A percentile compares a stretch with the other conserved stretches of the same genome.
These are phyloP conservation scores for Saccharomycopsis malanga DNA, from an alignment of 805 yeast species.

Conservation along the genomic window DNA sequence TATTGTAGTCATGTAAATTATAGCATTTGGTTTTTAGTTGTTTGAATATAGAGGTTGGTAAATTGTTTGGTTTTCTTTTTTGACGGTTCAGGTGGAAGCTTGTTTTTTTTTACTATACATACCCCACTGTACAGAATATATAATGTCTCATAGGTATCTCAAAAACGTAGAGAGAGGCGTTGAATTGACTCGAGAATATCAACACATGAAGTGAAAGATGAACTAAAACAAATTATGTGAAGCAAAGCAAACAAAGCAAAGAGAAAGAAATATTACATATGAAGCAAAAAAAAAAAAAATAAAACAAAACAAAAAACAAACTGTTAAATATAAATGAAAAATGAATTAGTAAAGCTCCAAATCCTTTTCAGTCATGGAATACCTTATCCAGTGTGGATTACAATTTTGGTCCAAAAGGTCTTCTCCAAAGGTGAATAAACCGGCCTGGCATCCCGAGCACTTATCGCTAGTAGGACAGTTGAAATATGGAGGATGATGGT, in stretches of 20 bases:
- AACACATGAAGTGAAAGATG: too few relatives aligned
- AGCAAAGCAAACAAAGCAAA: background rate
- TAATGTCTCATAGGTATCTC: too few relatives aligned
- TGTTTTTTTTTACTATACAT: too few relatives aligned
- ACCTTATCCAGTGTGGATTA: conserved; percentile 59
- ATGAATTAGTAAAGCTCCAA: conserved; percentile 16
- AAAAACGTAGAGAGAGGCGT: too few relatives aligned
- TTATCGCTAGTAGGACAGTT: conserved; percentile 63
- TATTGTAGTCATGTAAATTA: too few relatives aligned
- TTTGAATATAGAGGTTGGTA: too few relatives aligned
- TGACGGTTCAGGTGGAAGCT: too few relatives aligned
- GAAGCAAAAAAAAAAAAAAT: background rate
- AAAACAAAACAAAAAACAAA: background rate
- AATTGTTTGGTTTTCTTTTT: too few relatives aligned
- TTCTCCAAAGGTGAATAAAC: conserved; percentile 46
- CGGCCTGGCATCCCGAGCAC: conserved; percentile 47
- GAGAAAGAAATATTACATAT: background rate
- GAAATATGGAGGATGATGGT: conserved; percentile 64
- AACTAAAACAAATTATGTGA: too few relatives aligned
- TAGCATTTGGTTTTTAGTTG: too few relatives aligned
- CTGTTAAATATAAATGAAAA: background rate
- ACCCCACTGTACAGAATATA: too few relatives aligned
- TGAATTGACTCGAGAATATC: too few relatives aligned
- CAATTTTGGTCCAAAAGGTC: conserved; percentile 63
- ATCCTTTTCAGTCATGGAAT: conserved; percentile 31